Evolutionary conservation across 2,329 filamentous ascomycete genomes (phyloP).

Genomic region (Aphanocladium album): DNA sequence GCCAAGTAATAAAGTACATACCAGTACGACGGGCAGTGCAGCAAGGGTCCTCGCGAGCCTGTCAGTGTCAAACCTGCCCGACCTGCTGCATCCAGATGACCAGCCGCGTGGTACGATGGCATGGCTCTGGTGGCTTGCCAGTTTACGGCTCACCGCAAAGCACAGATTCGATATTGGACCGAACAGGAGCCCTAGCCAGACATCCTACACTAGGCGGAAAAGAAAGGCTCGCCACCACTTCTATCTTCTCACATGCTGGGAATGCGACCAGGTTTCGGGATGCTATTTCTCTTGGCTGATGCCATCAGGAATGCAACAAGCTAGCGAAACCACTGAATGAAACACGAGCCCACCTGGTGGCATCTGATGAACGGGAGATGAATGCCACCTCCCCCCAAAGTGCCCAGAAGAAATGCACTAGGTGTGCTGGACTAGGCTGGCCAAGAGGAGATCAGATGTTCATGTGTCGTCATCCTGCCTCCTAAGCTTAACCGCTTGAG

Average conservation of each 20-base stretch:
- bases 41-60: neutral
- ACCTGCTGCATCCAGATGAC: no score
- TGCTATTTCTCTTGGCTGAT: neutral
- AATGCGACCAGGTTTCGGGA: neutral
- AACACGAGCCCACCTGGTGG: neutral
- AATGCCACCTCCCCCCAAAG: neutral
- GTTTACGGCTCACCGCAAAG: neutral
- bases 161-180: neutral
- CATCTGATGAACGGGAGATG: neutral
- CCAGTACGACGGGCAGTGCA: no score
- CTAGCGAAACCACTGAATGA: neutral
- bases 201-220: neutral
- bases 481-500: neutral
- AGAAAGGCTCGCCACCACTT: no score
- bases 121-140: neutral
- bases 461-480: conserved; percentile 9
- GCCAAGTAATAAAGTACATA: neutral
- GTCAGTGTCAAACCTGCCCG: no score
- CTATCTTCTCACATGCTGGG: neutral
- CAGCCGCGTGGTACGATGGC: neutral
- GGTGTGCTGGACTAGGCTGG: neutral
- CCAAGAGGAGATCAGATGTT: conserved; percentile 1
- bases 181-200: neutral
- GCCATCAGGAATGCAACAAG: neutral
- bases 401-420: neutral